phyloP scores from a whole-genome alignment of 495 filamentous ascomycete species.

The Penicillium mononematosum region DNA sequence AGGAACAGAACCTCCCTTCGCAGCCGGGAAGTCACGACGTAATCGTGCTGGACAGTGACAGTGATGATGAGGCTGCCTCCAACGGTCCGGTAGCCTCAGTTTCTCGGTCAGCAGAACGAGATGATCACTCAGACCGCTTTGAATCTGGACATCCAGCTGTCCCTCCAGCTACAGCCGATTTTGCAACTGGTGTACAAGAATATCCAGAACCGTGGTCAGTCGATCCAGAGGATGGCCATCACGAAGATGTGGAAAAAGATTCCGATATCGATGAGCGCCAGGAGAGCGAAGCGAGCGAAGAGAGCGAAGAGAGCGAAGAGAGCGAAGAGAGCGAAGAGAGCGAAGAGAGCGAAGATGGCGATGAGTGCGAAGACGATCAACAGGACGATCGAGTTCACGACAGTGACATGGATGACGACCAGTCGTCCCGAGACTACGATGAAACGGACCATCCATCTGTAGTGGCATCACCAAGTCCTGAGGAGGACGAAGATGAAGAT shows the following conservation, averaged over 20 bases:
- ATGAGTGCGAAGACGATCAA: slow-evolving; percentile 6
- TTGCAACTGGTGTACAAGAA: slow-evolving; percentile 1
- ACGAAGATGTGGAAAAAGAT: slow-evolving; percentile 11
- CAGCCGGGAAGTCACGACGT: slow-evolving; percentile 27
- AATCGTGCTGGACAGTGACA: slow-evolving; percentile 47
- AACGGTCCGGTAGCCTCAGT: slow-evolving; percentile 2
- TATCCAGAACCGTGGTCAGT: slow-evolving; percentile 7
- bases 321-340: slow-evolving; percentile 5
- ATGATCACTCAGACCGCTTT: background rate
- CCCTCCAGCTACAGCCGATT: background rate
- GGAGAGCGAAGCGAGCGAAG: slow-evolving; percentile 8
- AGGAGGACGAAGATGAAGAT: slow-evolving; percentile 8
- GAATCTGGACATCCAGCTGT: background rate
- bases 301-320: slow-evolving; percentile 8
- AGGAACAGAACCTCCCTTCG: slow-evolving; percentile 3
- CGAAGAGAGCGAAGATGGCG: slow-evolving; percentile 8
- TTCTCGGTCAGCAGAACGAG: background rate
- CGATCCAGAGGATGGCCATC: slow-evolving; percentile 4
- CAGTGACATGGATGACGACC: slow-evolving; percentile 23
- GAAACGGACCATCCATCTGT: background rate
- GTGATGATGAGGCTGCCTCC: slow-evolving; percentile 37
- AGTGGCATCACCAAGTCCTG: background rate
- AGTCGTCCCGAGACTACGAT: slow-evolving; percentile 15
- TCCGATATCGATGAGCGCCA: slow-evolving; percentile 10
- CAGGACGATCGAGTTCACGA: slow-evolving; percentile 17